A percentile compares a stretch with the other conserved stretches of the same genome.
Conservation (phyloP, 73 alveolate genomes). For the Paramecium caudatum region DNA sequence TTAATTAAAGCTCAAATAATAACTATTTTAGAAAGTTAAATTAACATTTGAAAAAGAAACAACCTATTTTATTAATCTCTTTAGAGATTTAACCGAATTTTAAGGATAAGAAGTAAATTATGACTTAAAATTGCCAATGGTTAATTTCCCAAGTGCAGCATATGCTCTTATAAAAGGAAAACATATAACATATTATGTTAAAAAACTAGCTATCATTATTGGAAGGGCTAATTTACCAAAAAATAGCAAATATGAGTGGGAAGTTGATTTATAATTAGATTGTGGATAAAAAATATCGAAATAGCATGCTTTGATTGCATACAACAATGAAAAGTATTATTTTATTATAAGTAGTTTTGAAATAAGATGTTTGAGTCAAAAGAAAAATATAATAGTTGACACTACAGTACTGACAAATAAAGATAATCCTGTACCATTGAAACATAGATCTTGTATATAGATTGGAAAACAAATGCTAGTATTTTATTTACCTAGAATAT, state of each 20-base stretch:
- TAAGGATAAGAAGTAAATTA: neutral
- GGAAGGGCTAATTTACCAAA: constrained; percentile 64
- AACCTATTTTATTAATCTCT: neutral
- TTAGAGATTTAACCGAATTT: constrained; percentile 41
- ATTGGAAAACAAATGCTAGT: constrained; percentile 47
- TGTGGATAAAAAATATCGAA: constrained; percentile 64
- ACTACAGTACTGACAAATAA: neutral
- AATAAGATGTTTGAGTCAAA: constrained; percentile 68
- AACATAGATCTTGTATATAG: constrained; percentile 64
- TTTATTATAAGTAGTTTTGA: constrained; percentile 45
- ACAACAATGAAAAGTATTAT: constrained; percentile 47
- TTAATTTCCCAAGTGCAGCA: constrained; percentile 56
- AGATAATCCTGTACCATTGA: constrained; percentile 60
- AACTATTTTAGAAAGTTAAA: neutral
- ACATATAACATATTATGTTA: constrained; percentile 54
- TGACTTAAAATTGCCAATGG: constrained; percentile 1
- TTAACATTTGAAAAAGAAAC: constrained; percentile 39
- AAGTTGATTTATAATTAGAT: constrained; percentile 70
- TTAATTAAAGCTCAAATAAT: constrained; percentile 32
- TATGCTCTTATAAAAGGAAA: constrained; percentile 76
- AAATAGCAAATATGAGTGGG: constrained; percentile 67
- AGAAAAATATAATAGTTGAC: constrained; percentile 59
- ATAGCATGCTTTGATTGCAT: constrained; percentile 68
- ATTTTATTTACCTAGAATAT: constrained; percentile 27
- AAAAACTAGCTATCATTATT: constrained; percentile 69